A percentile compares a stretch with the other conserved stretches of the same genome.
phyloP scores from a whole-genome alignment of 1,284 basidiomycete species.

The Puccinia coronata region DNA sequence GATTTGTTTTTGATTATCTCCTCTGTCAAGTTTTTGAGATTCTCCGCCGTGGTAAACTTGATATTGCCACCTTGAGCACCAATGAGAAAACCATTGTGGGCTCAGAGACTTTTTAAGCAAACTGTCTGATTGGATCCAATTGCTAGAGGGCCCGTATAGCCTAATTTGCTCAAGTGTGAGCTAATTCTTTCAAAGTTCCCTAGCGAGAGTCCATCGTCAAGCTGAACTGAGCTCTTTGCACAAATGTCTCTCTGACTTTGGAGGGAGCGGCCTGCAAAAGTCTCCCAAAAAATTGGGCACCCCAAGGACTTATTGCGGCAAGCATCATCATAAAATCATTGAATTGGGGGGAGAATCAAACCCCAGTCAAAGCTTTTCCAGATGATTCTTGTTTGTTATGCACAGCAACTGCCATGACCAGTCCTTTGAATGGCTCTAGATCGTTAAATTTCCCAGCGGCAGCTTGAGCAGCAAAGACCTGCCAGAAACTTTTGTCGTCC shows the following conservation, averaged over 20 bases:
- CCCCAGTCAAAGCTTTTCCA: not conserved
- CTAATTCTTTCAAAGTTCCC: not conserved
- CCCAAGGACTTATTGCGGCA: not conserved
- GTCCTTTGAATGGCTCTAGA: not conserved
- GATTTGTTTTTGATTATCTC: not conserved
- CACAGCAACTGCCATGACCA: not conserved
- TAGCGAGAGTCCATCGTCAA: not conserved
- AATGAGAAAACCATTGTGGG: conserved; percentile 3
- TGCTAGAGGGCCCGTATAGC: not conserved
- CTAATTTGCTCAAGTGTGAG: not conserved
- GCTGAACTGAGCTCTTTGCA: not conserved
- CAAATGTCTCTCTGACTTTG: not conserved
- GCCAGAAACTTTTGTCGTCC: not conserved
- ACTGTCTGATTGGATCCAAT: not conserved
- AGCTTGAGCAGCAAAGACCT: not conserved
- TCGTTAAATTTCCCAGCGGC: not conserved
- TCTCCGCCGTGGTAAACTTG: not conserved
- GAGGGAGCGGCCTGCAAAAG: not conserved
- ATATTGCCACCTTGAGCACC: not conserved
- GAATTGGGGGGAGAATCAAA: not conserved
- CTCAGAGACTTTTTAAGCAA: not conserved
- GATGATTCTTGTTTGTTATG: not conserved
- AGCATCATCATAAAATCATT: not conserved
- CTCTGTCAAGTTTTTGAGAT: not conserved
- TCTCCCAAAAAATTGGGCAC: too few relatives aligned